These are phyloP conservation scores for Blumeria hordei DNA, from an alignment of 2,329 filamentous ascomycete genomes.

Conservation along the genomic window DNA sequence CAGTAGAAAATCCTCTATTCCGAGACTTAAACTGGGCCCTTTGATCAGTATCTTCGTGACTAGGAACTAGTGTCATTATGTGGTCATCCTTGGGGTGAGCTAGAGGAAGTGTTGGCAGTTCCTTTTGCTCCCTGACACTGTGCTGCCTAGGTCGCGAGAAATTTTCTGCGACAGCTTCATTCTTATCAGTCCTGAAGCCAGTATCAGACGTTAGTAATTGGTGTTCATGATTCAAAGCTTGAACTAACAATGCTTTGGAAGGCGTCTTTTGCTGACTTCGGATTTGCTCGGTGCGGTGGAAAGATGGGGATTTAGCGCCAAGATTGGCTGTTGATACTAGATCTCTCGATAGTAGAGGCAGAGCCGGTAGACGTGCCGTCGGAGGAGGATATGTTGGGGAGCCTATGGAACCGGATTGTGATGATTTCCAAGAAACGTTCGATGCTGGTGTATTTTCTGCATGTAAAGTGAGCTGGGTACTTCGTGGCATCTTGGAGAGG, in stretches of 20 bases:
- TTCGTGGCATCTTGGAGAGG: not conserved
- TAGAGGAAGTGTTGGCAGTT: constrained; percentile 6
- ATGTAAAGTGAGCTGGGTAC: not conserved
- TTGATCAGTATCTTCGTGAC: not conserved
- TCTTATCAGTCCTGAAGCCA: constrained; percentile 8
- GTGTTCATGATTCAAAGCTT: constrained; percentile 14
- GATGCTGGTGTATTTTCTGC: not conserved
- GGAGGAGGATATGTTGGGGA: constrained; percentile 4
- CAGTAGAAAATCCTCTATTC: constrained; percentile 12
- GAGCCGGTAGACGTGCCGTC: constrained; percentile 4
- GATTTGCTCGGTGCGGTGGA: constrained; percentile 7
- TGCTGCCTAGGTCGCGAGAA: constrained; percentile 13
- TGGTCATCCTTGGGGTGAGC: not conserved
- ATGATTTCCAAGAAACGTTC: constrained; percentile 1
- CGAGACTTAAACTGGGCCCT: constrained; percentile 3
- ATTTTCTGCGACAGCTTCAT: constrained; percentile 7
- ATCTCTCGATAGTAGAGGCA: constrained; percentile 5
- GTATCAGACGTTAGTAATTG: constrained; percentile 10
- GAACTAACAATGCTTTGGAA: constrained; percentile 14
- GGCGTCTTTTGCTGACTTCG: constrained; percentile 10
- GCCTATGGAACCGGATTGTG: too few relatives aligned
- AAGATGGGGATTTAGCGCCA: constrained; percentile 6
- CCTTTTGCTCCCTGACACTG: constrained; percentile 10
- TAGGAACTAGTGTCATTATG: not conserved
- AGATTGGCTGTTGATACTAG: constrained; percentile 7